Evolutionary conservation across 2,329 filamentous ascomycete species (phyloP).

Genomic region (Fusarium irregulare): DNA sequence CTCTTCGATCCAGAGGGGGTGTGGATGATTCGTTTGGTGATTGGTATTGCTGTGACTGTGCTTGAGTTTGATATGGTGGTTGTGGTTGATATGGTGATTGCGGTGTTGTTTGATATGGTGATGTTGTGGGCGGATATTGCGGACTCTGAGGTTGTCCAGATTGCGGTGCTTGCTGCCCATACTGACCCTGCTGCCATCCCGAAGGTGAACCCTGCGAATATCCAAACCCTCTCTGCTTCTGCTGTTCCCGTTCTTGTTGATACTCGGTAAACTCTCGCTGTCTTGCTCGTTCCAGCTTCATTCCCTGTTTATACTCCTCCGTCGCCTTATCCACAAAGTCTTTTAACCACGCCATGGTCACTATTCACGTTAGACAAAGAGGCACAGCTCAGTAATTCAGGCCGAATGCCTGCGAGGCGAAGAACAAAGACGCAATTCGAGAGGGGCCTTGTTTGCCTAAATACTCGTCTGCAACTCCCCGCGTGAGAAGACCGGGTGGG

Average conservation of each 20-base stretch:
- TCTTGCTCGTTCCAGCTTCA: slow-evolving; percentile 11
- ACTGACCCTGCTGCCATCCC: slow-evolving; percentile 14
- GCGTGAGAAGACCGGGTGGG: background rate
- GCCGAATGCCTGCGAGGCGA: no score
- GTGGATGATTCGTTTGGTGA: background rate
- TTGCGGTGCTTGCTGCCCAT: background rate
- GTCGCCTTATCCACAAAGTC: slow-evolving; percentile 41
- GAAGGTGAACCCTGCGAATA: slow-evolving; percentile 3
- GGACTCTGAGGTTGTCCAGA: slow-evolving; percentile 4
- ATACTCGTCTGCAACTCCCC: background rate
- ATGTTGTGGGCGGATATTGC: slow-evolving; percentile 1
- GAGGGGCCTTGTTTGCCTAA: background rate
- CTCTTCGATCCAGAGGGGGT: background rate
- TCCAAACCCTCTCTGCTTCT: background rate
- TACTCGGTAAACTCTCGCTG: slow-evolving; percentile 34
- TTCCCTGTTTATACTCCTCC: slow-evolving; percentile 38
- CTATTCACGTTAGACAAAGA: background rate
- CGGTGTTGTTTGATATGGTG: background rate
- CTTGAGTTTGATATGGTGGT: background rate
- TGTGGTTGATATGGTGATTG: background rate
- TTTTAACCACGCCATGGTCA: slow-evolving; percentile 40
- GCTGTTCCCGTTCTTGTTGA: slow-evolving; percentile 28
- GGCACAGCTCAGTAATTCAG: background rate
- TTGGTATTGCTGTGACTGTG: background rate
- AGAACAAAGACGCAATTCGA: no score